Evolutionary conservation across 345 rosid genomes (phyloP), one percentile per base, ranked within the genome.

Genomic region (Moringa oleifera): DNA sequence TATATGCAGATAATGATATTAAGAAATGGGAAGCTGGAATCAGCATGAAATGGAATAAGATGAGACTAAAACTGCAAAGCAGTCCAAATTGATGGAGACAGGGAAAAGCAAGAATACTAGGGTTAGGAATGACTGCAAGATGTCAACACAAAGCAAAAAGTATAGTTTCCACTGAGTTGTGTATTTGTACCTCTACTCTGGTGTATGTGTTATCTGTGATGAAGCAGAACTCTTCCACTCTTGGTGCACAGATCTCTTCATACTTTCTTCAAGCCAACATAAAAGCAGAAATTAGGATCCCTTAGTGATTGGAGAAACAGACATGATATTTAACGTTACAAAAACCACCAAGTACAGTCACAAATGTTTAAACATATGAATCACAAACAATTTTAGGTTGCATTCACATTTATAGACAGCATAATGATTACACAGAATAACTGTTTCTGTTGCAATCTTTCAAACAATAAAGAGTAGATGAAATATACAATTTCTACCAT

Each of bases 121-220:
- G 3, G 13, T 23, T 37, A 36, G 19, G 15, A 0, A 49, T 10
- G 50, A 57, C 18, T 41, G 37, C n/a, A 22, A 62, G 23, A 58
- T 4, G 69, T 41, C 50, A 25, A 60, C 13, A 11, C 12, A 41
- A 41, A 7, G 47, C 47, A 41, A 16, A 41, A 41, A 41, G 2
- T 6, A 2, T 20, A 51, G 41, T 10, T 23, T 31, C 45, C 5
- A 50, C 25, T 17, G 18, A 51, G 60, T 18, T 19, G 22, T 20
- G 53, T 21, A 36, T n/a, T 61, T 64, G 53, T 79, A 88, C 98
- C 87, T 93, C 89, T 73, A 25, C 79, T 76, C 63, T 93, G 18
- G 91, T 81, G 66, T 93, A 93, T 46, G 97, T 90, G 59, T 81
- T 90, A 77, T 87, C 98, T 20, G 98, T 90, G 74, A 93, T 93